Base-by-base conservation (phyloP, 2,329 filamentous ascomycete genomes). In the Trichophyton equinum region DNA sequence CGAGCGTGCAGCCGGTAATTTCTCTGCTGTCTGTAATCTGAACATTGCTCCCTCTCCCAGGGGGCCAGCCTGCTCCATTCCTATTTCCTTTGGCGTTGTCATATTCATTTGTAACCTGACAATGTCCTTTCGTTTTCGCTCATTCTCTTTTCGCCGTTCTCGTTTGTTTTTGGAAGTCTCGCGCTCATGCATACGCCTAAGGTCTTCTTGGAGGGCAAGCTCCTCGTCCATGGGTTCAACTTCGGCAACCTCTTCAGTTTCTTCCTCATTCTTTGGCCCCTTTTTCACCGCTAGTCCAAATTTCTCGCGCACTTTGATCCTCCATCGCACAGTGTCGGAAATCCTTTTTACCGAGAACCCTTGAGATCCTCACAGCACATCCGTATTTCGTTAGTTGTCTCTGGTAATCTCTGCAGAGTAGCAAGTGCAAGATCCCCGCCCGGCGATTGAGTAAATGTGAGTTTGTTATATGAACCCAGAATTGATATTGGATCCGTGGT, bases 51-150 rank as follows among this genome's bases (percentile, higher is more conserved):
- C 88, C 47, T 90, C 85, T 25, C 89, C 91, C 57, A 83, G 79
- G 0, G 89, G 88, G 0, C 89, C 89, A 25, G 82, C 77, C 74
- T 94, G 90, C 71, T 96, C 94, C 76, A 95, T 83, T 69, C 94
- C 94, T 64, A 99, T 96, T 65, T 99, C 94, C 80, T 90, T 94
- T 6, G 94, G 94, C 0, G 91, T 88, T 1, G 86, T 87, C 94
- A 99, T 99, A 76, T 96, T 87, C 78, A 99, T 85, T 74, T 99
- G 94, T 87, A 99, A 87, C 38, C 94, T 85, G n/a, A 95, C 81
- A 63, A 97, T 90, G 65, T 97, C 94, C 67, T 89, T 94, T 67
- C 94, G 89, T 75, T 95, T 97, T 73, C 85, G 85, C 74, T 99
- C 94, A 66, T 99, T 99, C 63, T 95, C 91, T 68, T 82, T 88